Evolutionary conservation across 129 eudicot species (phyloP), one percentile per base, ranked within the genome.

Genomic region (Erigeron canadensis): DNA sequence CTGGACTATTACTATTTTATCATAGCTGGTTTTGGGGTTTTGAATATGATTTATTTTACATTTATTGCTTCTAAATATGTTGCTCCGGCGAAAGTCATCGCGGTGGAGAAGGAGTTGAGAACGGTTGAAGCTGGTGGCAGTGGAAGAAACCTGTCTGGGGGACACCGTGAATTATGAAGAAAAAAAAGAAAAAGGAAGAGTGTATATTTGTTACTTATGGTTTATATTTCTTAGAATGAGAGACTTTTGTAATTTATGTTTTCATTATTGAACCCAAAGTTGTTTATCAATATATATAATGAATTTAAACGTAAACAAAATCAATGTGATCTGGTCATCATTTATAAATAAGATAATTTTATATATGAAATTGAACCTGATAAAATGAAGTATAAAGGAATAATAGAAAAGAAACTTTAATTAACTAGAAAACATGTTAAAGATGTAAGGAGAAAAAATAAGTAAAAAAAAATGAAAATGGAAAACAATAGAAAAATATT

Each of bases 1-100:
- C 79, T 90, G 16, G 95, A 87, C 7, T 79, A 79, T 42, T 90
- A 75, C 78, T 90, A 85, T 64, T 74, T 58, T 21, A 71, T 90
- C 0, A 78, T 90, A 5, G 89, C 86, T 17, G 74, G 73, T 66
- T 55, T 89, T 10, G 92, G 83, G 77, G 80, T 37, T 9, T 13
- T 86, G 28, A 89, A 86, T 46, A 79, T 86, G 67, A 73, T 84
- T 21, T 89, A 86, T 75, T 86, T 80, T 57, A 81, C 72, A 23
- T 82, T 80, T 40, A 55, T 86, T 57, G 90, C 85, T 7, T 80
- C 85, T 4, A 81, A 76, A 67, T 86, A 67, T 38, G 75, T 81
- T 17, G 67, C 68, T 22, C 68, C 75, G 59, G 79, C 66, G 11
- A 74, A 81, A 41, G 34, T 70, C 6, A 43, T 73, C 13, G 72